Evolutionary conservation across 2,329 filamentous ascomycete species (phyloP).

Genomic region (Penicillium verrucosum): DNA sequence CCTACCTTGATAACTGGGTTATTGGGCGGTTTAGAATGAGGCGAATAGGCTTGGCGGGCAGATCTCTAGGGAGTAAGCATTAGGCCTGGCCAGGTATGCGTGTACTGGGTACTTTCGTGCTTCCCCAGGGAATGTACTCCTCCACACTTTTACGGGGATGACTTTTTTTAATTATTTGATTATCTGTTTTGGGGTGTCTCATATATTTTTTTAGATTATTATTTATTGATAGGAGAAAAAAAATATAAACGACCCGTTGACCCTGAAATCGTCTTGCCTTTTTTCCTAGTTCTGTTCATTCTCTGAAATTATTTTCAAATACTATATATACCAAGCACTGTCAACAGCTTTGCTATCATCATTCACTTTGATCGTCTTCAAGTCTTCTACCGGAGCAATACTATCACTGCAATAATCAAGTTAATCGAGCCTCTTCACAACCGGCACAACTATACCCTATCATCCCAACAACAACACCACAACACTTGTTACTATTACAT

Average conservation of each 20-base stretch:
- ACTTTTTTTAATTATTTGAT: slow-evolving; percentile 3
- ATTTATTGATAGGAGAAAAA: neutral
- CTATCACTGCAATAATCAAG: neutral
- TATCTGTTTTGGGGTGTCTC: slow-evolving; percentile 1
- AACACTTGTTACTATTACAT: neutral
- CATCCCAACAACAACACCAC: neutral
- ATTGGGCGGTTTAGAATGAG: slow-evolving; percentile 16
- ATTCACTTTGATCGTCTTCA: neutral
- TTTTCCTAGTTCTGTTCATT: neutral
- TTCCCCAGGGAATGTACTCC: slow-evolving; percentile 19
- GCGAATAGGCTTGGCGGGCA: slow-evolving; percentile 15
- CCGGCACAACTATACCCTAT: neutral
- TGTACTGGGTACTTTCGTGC: slow-evolving; percentile 11
- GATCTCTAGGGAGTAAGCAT: slow-evolving; percentile 7
- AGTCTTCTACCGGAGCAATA: neutral
- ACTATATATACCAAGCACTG: neutral
- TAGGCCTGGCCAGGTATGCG: slow-evolving; percentile 12
- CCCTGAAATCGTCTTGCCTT: neutral
- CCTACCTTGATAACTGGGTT: slow-evolving; percentile 9
- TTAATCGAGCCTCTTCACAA: neutral
- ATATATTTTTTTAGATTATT: slow-evolving; percentile 1
- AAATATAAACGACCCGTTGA: slow-evolving; percentile 4
- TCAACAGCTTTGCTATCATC: neutral
- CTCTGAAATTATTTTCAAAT: neutral
- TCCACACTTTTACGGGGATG: slow-evolving; percentile 15